phyloP scores from a whole-genome alignment of 1,284 basidiomycete genomes.

The Cutaneotrichosporon sp. region DNA sequence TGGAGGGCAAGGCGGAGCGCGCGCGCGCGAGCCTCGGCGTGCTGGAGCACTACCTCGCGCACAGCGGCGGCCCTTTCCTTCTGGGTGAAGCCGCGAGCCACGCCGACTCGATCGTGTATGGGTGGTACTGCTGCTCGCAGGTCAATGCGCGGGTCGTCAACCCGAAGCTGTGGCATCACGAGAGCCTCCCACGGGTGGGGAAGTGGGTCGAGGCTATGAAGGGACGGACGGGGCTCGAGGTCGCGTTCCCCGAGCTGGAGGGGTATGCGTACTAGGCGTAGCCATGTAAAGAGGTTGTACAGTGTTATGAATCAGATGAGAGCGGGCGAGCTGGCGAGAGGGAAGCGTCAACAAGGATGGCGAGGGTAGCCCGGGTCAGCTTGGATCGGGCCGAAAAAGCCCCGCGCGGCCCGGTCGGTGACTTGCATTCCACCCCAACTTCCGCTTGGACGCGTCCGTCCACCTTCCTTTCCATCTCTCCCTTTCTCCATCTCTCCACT shows the following conservation, averaged over 20 bases:
- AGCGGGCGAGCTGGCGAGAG: too few relatives aligned
- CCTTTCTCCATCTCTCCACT: too few relatives aligned
- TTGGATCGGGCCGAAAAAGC: neutral
- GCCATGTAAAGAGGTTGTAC: too few relatives aligned
- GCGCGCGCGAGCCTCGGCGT: neutral
- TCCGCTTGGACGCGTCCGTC: neutral
- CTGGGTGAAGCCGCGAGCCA: constrained; percentile 14
- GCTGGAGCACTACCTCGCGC: neutral
- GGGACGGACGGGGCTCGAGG: neutral
- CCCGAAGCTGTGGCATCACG: constrained; percentile 9
- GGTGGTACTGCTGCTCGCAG: constrained; percentile 15
- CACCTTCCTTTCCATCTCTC: neutral
- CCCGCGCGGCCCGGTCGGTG: neutral
- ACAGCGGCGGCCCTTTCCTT: constrained; percentile 9
- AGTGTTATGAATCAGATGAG: too few relatives aligned
- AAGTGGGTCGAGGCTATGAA: neutral
- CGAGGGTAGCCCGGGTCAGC: too few relatives aligned
- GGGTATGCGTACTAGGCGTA: too few relatives aligned
- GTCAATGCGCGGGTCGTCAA: neutral
- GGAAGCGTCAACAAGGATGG: too few relatives aligned
- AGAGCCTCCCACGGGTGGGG: constrained; percentile 3
- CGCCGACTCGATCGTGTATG: constrained; percentile 19
- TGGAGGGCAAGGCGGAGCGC: neutral
- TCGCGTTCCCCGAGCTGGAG: too few relatives aligned
- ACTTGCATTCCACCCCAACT: neutral